Conservation (phyloP, 2,329 filamentous ascomycete species). For the Diaporthe ilicicola region DNA sequence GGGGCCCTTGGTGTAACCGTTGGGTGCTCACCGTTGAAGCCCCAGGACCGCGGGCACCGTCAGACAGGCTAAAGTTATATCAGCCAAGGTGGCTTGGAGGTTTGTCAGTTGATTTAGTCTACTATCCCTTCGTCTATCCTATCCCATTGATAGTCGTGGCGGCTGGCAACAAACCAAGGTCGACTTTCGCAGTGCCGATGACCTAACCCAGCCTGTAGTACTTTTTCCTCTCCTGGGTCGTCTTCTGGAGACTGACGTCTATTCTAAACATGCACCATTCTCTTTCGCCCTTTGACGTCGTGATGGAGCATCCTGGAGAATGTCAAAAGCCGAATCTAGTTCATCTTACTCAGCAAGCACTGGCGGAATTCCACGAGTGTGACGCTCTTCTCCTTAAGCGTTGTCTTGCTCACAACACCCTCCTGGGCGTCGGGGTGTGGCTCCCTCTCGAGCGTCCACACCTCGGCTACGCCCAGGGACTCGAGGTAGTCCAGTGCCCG, state of each 20-base stretch:
- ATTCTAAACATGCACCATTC: not conserved
- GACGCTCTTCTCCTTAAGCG: conserved; percentile 54
- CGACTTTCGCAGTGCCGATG: not conserved
- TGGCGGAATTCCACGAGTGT: conserved; percentile 50
- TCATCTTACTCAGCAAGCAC: conserved; percentile 35
- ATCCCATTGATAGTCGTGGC: not conserved
- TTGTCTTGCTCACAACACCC: conserved; percentile 40
- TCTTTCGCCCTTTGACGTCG: not conserved
- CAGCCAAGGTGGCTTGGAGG: not conserved
- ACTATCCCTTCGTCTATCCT: not conserved
- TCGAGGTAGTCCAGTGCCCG: conserved; percentile 76
- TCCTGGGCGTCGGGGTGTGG: conserved; percentile 42
- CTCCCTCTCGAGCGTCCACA: conserved; percentile 64
- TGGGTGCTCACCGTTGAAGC: not conserved
- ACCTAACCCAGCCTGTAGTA: not conserved
- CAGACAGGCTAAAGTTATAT: conserved; percentile 22
- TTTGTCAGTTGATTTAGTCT: not conserved
- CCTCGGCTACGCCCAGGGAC: conserved; percentile 67
- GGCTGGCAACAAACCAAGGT: not conserved
- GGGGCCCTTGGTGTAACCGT: not conserved
- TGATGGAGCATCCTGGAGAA: too few relatives aligned
- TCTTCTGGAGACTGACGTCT: not conserved
- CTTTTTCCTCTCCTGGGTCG: not conserved
- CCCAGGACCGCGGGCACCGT: conserved; percentile 15
- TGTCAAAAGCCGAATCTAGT: not conserved